A percentile compares a stretch with the other conserved stretches of the same genome.
phyloP scores from a whole-genome alignment of 2,329 filamentous ascomycete species.

The Curvularia hawaiiensis region DNA sequence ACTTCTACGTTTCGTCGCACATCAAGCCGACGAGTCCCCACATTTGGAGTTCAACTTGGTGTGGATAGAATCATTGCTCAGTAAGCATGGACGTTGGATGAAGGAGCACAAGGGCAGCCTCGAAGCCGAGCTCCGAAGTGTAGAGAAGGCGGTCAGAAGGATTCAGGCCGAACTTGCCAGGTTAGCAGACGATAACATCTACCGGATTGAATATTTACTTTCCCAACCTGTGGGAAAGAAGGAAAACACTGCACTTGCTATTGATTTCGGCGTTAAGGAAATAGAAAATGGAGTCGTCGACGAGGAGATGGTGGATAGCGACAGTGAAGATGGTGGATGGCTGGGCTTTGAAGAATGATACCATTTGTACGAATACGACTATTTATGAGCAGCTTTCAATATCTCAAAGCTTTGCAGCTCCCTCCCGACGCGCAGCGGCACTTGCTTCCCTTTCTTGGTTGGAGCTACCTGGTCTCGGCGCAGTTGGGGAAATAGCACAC shows the following conservation, averaged over 20 bases:
- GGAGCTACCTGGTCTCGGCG: too few species aligned
- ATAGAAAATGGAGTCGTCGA: conserved; percentile 42
- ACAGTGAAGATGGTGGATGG: conserved; percentile 55
- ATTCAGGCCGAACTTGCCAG: conserved; percentile 83
- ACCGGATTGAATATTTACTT: conserved; percentile 84
- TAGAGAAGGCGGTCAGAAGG: conserved; percentile 78
- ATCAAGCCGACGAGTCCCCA: conserved; percentile 85
- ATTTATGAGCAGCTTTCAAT: conserved; percentile 4
- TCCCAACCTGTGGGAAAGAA: conserved; percentile 53
- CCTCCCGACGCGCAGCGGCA: neutral
- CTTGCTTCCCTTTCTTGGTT: neutral
- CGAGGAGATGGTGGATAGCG: conserved; percentile 44
- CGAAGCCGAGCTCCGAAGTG: conserved; percentile 81
- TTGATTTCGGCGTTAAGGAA: conserved; percentile 43
- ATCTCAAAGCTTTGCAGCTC: neutral
- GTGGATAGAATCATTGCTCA: conserved; percentile 84
- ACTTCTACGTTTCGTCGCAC: conserved; percentile 83
- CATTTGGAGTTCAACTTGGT: conserved; percentile 94
- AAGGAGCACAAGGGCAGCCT: conserved; percentile 79
- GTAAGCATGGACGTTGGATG: conserved; percentile 83
- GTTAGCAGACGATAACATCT: conserved; percentile 85
- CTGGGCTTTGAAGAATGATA: conserved; percentile 55
- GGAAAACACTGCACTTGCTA: conserved; percentile 23
- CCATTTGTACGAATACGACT: conserved; percentile 17
- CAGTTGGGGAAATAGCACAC: neutral